Conservation (phyloP, 306 rosid species). For the Malus sieversii region DNA sequence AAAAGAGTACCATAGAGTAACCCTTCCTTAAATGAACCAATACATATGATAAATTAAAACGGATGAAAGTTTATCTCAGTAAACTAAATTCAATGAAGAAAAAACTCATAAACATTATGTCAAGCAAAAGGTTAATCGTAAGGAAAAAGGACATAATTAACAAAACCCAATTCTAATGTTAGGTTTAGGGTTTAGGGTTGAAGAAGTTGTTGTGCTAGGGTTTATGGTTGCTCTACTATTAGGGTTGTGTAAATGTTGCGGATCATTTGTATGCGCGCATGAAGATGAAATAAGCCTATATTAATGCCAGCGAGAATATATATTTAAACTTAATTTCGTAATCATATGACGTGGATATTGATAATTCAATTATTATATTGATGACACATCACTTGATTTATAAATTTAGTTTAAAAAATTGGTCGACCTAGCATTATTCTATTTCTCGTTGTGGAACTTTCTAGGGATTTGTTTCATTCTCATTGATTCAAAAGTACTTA, state of each 20-base stretch:
- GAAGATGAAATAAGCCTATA: too few species aligned
- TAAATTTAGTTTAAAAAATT: too few species aligned
- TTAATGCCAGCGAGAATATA: too few species aligned
- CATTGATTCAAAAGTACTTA: background rate
- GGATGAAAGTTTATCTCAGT: background rate
- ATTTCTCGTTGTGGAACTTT: background rate
- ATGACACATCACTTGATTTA: too few species aligned
- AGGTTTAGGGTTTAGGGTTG: too few species aligned
- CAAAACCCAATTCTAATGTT: background rate
- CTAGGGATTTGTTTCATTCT: background rate
- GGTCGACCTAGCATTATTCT: too few species aligned
- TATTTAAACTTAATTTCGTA: too few species aligned
- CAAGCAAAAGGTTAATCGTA: background rate
- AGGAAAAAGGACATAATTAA: background rate
- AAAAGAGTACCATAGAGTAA: background rate
- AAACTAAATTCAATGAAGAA: background rate
- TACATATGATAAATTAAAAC: too few species aligned
- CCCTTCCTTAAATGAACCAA: background rate
- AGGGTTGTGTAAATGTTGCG: background rate
- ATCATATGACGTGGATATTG: too few species aligned
- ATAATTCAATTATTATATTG: too few species aligned
- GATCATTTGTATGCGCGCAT: background rate
- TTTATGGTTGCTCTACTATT: background rate
- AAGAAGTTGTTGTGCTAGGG: background rate
- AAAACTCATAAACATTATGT: background rate